phyloP scores from a whole-genome alignment of 2,329 filamentous ascomycete species.

The Arthrocladium fulminans region DNA sequence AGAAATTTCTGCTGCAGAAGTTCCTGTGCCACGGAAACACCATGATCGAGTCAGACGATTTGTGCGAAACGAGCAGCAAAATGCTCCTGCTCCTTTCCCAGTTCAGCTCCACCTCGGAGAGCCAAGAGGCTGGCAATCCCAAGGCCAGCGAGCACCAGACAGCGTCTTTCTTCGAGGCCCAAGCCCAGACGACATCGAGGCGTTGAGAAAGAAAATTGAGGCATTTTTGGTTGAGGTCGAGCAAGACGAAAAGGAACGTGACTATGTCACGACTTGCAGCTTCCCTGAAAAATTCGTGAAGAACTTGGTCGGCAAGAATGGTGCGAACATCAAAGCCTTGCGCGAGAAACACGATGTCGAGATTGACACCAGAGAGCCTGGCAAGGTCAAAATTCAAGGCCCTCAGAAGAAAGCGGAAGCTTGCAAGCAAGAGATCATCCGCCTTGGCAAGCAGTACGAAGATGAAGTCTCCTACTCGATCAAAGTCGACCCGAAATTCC shows the following conservation, averaged over 20 bases:
- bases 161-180: conserved; percentile 53
- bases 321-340: conserved; percentile 60
- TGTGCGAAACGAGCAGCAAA: conserved; percentile 34
- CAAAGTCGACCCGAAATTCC: conserved; percentile 88
- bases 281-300: conserved; percentile 94
- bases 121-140: conserved; percentile 8
- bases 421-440: conserved; percentile 71
- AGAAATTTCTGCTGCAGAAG: conserved; percentile 18
- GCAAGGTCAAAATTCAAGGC: conserved; percentile 90
- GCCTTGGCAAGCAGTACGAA: conserved; percentile 71
- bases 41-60: conserved; percentile 56
- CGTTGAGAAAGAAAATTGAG: conserved; percentile 62
- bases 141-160: conserved; percentile 13
- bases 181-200: conserved; percentile 55
- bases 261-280: conserved; percentile 75
- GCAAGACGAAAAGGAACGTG: conserved; percentile 86
- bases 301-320: conserved; percentile 61
- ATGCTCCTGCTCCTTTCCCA: conserved; percentile 46
- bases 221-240: conserved; percentile 80
- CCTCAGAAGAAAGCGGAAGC: conserved; percentile 89
- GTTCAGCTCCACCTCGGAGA: conserved; percentile 39
- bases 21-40: conserved; percentile 25
- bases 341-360: conserved; percentile 63
- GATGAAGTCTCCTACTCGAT: conserved; percentile 82
- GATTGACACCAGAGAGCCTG: conserved; percentile 76